These are phyloP conservation scores for Flaveria trinervia DNA, from an alignment of 129 eudicot species.

Conservation along the genomic window DNA sequence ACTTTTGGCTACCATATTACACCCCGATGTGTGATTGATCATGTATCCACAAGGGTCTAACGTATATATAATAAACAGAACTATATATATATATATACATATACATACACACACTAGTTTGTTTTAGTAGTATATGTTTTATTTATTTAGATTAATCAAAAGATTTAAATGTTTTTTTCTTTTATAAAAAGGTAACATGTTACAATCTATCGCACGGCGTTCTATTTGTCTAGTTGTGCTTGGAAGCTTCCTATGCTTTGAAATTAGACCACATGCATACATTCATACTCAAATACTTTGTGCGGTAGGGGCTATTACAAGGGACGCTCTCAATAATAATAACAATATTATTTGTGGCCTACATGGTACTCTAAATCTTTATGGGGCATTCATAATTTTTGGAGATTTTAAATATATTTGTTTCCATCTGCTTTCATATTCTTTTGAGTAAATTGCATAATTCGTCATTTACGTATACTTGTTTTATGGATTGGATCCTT, in stretches of 20 bases:
- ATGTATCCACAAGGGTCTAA: neutral
- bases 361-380: constrained; percentile 30
- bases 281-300: constrained; percentile 20
- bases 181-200: neutral
- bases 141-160: neutral
- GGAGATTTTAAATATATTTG: constrained; percentile 33
- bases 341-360: constrained; percentile 30
- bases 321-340: neutral
- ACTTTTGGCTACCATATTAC: neutral
- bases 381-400: constrained; percentile 34
- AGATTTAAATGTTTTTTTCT: neutral
- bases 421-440: neutral
- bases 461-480: no score
- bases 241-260: constrained; percentile 22
- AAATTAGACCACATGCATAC: constrained; percentile 21
- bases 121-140: no score
- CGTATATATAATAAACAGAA: neutral
- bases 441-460: neutral
- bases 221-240: constrained; percentile 16
- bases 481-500: no score
- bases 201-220: neutral
- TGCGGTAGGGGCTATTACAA: constrained; percentile 36
- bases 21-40: neutral
- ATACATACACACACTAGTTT: no score
- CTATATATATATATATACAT: no score